These are phyloP conservation scores for Fomitopsis schrenkii DNA, from an alignment of 1,284 basidiomycete species.

Conservation along the genomic window DNA sequence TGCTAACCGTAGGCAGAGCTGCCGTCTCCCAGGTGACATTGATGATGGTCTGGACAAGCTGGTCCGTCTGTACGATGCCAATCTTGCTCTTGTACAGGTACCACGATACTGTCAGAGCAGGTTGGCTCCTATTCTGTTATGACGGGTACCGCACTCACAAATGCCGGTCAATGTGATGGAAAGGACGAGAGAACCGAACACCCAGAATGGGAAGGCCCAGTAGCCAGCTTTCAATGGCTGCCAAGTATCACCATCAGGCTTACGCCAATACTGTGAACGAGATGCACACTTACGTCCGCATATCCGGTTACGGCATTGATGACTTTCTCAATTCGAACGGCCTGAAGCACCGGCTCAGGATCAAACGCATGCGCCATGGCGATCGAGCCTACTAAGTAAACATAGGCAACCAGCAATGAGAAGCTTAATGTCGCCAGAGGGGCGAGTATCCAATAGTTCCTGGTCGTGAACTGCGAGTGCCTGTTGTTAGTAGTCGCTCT, in stretches of 20 bases:
- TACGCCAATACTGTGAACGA: background rate
- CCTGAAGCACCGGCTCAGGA: slow-evolving; percentile 10
- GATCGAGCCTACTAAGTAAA: slow-evolving; percentile 31
- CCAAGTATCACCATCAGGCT: background rate
- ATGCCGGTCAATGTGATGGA: slow-evolving; percentile 38
- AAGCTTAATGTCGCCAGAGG: slow-evolving; percentile 25
- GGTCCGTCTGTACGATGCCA: slow-evolving; percentile 38
- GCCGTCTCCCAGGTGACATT: slow-evolving; percentile 46
- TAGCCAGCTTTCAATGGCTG: slow-evolving; percentile 33
- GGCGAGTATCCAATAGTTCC: slow-evolving; percentile 32
- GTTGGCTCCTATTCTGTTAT: background rate
- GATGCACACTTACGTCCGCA: slow-evolving; percentile 20
- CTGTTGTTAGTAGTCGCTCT: background rate
- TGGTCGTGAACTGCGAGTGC: slow-evolving; percentile 35
- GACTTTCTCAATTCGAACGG: slow-evolving; percentile 16
- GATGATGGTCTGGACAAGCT: slow-evolving; percentile 39
- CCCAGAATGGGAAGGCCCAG: slow-evolving; percentile 22
- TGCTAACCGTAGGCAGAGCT: slow-evolving; percentile 39
- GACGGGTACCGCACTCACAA: slow-evolving; percentile 24
- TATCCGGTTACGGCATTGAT: slow-evolving; percentile 12
- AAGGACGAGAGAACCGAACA: slow-evolving; percentile 30
- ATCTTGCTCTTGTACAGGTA: slow-evolving; percentile 41
- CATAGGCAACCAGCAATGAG: slow-evolving; percentile 28
- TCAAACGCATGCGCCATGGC: background rate
- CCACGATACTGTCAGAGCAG: slow-evolving; percentile 31